Percentiles rank a stretch among this genome's conserved stretches.
Evolutionary conservation across 495 filamentous ascomycete genomes (phyloP).

Genomic region (Trichocladium antarcticum): DNA sequence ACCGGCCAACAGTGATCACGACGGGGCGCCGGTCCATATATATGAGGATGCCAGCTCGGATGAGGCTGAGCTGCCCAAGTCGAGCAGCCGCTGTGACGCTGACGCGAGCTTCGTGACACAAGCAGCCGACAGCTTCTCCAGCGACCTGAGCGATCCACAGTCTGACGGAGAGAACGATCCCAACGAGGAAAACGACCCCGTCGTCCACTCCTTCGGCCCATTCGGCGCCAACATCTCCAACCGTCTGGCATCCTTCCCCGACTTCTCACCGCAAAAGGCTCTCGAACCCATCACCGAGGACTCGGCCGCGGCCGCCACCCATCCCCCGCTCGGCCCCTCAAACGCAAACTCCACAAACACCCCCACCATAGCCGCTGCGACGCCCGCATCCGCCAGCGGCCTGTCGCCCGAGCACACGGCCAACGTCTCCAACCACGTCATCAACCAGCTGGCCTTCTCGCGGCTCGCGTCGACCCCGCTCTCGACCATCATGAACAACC

Average conservation of each 20-base stretch:
- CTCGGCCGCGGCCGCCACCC: background rate
- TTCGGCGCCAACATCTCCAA: conserved; percentile 72
- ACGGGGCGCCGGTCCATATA: conserved; percentile 36
- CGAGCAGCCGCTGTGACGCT: background rate
- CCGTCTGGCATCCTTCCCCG: conserved; percentile 62
- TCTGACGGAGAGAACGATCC: conserved; percentile 59
- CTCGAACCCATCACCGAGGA: conserved; percentile 3
- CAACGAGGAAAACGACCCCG: conserved; percentile 87
- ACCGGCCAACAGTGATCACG: conserved; percentile 17
- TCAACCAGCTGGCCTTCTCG: conserved; percentile 94
- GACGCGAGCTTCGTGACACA: conserved; percentile 29
- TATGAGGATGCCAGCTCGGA: conserved; percentile 48
- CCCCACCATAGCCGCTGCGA: background rate
- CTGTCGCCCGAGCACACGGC: conserved; percentile 22
- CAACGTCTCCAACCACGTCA: conserved; percentile 64
- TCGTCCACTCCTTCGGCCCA: conserved; percentile 80
- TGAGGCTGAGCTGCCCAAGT: conserved; percentile 24
- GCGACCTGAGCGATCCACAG: conserved; percentile 51
- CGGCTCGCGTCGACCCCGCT: conserved; percentile 87
- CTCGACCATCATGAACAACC: conserved; percentile 71
- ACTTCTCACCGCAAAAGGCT: conserved; percentile 40
- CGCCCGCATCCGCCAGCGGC: background rate
- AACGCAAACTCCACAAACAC: conserved; percentile 5
- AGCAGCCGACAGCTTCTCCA: conserved; percentile 38
- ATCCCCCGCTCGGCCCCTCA: conserved; percentile 2